Evolutionary conservation across 2,329 filamentous ascomycete genomes (phyloP).

Genomic region (Teratosphaeriaceae sp.): DNA sequence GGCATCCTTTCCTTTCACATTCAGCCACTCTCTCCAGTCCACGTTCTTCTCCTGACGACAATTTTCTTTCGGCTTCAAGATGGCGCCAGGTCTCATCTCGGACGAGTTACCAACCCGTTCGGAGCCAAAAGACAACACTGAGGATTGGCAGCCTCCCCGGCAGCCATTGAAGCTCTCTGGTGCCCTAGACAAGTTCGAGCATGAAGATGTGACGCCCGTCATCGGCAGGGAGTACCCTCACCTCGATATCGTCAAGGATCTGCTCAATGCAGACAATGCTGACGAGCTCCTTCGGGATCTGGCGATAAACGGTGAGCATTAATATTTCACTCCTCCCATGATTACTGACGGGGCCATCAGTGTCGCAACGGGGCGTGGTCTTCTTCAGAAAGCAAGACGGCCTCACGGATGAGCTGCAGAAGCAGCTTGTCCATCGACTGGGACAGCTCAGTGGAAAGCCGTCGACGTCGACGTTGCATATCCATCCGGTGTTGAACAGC

Average conservation of each 20-base stretch:
- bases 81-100: too few species aligned
- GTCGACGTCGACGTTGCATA: constrained; percentile 50
- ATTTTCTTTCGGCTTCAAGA: too few species aligned
- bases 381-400: constrained; percentile 61
- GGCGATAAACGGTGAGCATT: constrained; percentile 54
- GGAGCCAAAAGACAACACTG: too few species aligned
- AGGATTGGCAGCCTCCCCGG: too few species aligned
- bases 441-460: constrained; percentile 56
- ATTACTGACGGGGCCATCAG: constrained; percentile 30
- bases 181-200: constrained; percentile 34
- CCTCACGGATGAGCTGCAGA: constrained; percentile 56
- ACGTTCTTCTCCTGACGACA: too few species aligned
- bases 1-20: too few species aligned
- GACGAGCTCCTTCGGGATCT: constrained; percentile 34
- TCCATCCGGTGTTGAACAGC: constrained; percentile 49
- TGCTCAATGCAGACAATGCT: constrained; percentile 31
- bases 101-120: too few species aligned
- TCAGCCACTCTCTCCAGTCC: too few species aligned
- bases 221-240: constrained; percentile 45
- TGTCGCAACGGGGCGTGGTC: constrained; percentile 62
- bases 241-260: constrained; percentile 28
- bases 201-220: constrained; percentile 41
- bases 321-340: constrained; percentile 7
- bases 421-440: constrained; percentile 55
- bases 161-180: constrained; percentile 9